Evolutionary conservation across 164 flowering plant species (phyloP).

Genomic region (Amborella trichopoda): DNA sequence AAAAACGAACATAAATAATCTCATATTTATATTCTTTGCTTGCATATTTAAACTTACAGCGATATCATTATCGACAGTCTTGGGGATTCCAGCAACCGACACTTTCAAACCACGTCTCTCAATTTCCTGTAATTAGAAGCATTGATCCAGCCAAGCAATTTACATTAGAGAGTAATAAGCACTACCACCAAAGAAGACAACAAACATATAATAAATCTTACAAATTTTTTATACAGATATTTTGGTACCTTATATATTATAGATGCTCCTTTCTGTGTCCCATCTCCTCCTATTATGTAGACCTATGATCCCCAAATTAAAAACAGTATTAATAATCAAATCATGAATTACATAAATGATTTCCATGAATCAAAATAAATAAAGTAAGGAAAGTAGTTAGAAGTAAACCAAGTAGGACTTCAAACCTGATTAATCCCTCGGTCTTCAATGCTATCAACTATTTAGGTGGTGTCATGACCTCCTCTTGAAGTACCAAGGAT

Average conservation of each 20-base stretch:
- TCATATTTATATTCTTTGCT: no score
- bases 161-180: background rate
- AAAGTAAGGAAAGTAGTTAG: no score
- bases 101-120: conserved; percentile 81
- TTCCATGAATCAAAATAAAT: no score
- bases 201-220: no score
- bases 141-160: no score
- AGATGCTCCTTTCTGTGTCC: conserved; percentile 79
- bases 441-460: conserved; percentile 87
- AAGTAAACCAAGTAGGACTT: no score
- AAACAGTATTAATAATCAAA: no score
- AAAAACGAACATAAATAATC: no score
- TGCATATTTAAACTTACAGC: conserved; percentile 64
- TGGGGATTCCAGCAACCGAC: conserved; percentile 84
- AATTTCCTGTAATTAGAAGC: conserved; percentile 52
- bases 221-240: background rate
- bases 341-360: no score
- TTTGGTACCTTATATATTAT: conserved; percentile 60
- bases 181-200: no score
- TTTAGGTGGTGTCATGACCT: conserved; percentile 68
- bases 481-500: conserved; percentile 81
- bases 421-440: conserved; percentile 86
- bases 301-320: no score
- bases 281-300: conserved; percentile 83
- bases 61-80: conserved; percentile 95